phyloP scores from a whole-genome alignment of 495 filamentous ascomycete genomes.

The Apodospora peruviana region DNA sequence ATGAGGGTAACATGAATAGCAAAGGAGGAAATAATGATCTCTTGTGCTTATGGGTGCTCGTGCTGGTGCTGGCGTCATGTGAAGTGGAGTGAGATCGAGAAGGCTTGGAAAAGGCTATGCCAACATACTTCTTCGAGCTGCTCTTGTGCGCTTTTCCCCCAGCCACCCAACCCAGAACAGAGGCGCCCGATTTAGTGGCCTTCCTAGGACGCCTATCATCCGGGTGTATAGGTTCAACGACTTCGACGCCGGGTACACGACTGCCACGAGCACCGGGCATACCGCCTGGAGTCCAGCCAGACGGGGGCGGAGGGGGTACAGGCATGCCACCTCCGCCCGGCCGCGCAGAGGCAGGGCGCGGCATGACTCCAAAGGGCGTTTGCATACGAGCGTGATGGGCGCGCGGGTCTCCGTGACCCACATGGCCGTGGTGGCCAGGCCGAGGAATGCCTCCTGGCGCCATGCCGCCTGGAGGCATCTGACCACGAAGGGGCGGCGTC shows the following conservation, averaged over 20 bases:
- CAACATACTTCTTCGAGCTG: conserved; percentile 6
- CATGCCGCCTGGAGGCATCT: conserved; percentile 17
- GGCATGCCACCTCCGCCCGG: conserved; percentile 7
- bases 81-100: neutral
- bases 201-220: no score
- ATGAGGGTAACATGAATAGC: no score
- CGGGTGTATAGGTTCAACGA: no score
- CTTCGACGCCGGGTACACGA: no score
- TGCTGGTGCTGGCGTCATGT: neutral
- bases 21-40: no score
- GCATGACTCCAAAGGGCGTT: conserved; percentile 1
- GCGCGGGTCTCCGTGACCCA: neutral
- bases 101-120: neutral
- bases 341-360: conserved; percentile 11
- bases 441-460: neutral
- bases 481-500: conserved; percentile 14
- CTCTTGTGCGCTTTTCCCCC: neutral
- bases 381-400: neutral
- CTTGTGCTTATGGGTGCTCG: neutral
- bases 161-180: neutral
- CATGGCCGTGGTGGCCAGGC: neutral
- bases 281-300: neutral
- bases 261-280: no score
- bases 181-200: no score
- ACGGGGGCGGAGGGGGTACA: conserved; percentile 13